Base-by-base conservation (phyloP, 176 grass and related monocot genomes). In the Chloris gayana region DNA sequence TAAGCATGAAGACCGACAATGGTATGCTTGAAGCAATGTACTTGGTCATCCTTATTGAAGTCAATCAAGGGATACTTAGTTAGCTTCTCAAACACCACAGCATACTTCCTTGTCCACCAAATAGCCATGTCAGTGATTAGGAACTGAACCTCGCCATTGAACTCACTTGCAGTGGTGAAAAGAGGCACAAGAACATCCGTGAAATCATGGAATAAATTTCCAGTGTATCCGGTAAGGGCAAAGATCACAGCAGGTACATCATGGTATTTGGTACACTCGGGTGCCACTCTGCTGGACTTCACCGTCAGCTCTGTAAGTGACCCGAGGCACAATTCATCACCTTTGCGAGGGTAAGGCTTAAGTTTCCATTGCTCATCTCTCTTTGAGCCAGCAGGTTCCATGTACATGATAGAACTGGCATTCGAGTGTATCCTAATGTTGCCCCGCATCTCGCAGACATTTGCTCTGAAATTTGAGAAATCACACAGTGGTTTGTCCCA, bases 201-300 rank as follows among this genome's bases (percentile, higher is more conserved):
- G 87, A 92, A 98, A 81, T 93, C 95, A 32, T 98, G 95, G 73
- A 95, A 98, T 27, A 95, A 82, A 72, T 98, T 98, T 74, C 95
- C 95, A 0, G 88, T 93, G 81, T 95, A 98, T 21, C 92, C 95
- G n/a, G 88, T 94, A 39, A 95, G 69, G 9, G 92, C 77, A 69
- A 98, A 98, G 31, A 98, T 69, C 29, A 98, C 56, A 1, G 53
- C 90, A 1, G 95, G 92, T 58, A 91, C 85, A 1, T 87, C 60
- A 74, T 98, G 92, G 41, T 95, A 73, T 49, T 80, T 83, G 37
- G 86, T 91, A 62, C 95, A 98, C 51, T 85, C 83, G 27, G 86
- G 88, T 18, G 84, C 78, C 63, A 87, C 86, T 60, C 80, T 81
- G 73, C 87, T 75, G 18, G 88, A 87, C 62, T 91, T 83, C 27